Evolutionary conservation across 2,329 filamentous ascomycete genomes (phyloP), one percentile per base, ranked within the genome.

Genomic region (Pseudogymnoascus sp.): DNA sequence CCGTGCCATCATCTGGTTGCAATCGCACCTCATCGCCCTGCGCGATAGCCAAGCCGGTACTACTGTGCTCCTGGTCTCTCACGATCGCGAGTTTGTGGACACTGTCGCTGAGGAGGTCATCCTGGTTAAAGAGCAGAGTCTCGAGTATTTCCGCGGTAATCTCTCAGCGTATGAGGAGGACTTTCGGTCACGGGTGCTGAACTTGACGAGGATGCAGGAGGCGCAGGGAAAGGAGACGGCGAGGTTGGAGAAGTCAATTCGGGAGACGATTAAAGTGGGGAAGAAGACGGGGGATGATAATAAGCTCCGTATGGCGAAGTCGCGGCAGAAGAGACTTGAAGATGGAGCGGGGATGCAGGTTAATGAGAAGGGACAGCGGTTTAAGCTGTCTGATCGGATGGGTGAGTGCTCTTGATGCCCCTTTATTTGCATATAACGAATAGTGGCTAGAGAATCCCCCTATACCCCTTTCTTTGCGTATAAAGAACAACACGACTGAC

Each of bases 241-340:
- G 2, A 90, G 95, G 70, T 90, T 96, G 66, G 87, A 93, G 74
- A 84, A 89, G 69, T 89, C 86, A 0, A 91, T 96, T 61, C 80
- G 83, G 18, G 83, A 87, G 65, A 93, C 90, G 68, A 83, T 91
- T 70, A 88, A 87, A 67, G 83, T 87, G 18, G 91, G 90, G 5
- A 89, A 87, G 72, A 86, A 86, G 59, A 88, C 87, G 26, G 89
- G 91, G 31, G 91, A 96, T 70, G 88, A 92, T 69, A 93, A 93
- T 72, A 93, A 92, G 73, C 80, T 96, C 2, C 86, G 89, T n/a
- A 89, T 93, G 77, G 91, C 90, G 3, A 93, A 92, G 67, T 90
- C 87, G 4, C 81, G 90, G 0, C 89, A 93, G 76, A 93, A 92
- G 78, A 93, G 91, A 72, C 80, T 96, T 1, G 90, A 96, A 64